phyloP scores from a whole-genome alignment of 140 eudicot genomes.

The Bidens hawaiensis region DNA sequence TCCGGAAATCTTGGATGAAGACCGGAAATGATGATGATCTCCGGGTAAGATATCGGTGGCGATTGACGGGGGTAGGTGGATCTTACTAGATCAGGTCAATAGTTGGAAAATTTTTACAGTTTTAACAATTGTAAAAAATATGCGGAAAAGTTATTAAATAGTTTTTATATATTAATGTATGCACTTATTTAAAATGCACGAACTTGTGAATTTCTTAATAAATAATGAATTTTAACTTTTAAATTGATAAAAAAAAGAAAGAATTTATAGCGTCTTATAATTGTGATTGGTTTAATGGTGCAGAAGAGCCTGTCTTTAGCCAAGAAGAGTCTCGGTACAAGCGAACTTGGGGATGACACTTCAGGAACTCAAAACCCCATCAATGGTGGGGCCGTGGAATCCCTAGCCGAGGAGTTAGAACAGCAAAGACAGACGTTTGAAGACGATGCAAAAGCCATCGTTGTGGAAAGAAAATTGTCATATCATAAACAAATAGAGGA shows the following conservation, averaged over 20 bases:
- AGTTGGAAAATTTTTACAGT: too few relatives aligned
- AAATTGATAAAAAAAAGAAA: neutral
- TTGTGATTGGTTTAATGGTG: conserved; percentile 7
- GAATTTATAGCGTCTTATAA: neutral
- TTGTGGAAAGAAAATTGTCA: conserved; percentile 30
- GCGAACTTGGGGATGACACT: conserved; percentile 40
- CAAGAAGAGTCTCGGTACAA: conserved; percentile 45
- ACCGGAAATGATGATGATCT: too few relatives aligned
- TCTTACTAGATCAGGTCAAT: too few relatives aligned
- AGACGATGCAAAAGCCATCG: conserved; percentile 44
- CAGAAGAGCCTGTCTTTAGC: conserved; percentile 68
- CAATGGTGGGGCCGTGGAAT: conserved; percentile 29
- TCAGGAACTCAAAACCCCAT: conserved; percentile 40
- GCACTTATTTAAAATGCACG: neutral
- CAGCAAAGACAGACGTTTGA: conserved; percentile 57
- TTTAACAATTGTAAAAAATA: too few relatives aligned
- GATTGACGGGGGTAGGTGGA: too few relatives aligned
- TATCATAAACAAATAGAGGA: conserved; percentile 47
- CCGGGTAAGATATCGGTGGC: too few relatives aligned
- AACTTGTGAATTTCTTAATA: neutral
- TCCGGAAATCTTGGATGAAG: too few relatives aligned
- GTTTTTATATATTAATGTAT: neutral
- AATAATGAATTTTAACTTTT: neutral
- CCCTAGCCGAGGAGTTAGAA: conserved; percentile 58
- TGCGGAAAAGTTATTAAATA: too few relatives aligned